phyloP scores from a whole-genome alignment of 2,329 filamentous ascomycete genomes.

The Aspergillus ochraceoroseus region DNA sequence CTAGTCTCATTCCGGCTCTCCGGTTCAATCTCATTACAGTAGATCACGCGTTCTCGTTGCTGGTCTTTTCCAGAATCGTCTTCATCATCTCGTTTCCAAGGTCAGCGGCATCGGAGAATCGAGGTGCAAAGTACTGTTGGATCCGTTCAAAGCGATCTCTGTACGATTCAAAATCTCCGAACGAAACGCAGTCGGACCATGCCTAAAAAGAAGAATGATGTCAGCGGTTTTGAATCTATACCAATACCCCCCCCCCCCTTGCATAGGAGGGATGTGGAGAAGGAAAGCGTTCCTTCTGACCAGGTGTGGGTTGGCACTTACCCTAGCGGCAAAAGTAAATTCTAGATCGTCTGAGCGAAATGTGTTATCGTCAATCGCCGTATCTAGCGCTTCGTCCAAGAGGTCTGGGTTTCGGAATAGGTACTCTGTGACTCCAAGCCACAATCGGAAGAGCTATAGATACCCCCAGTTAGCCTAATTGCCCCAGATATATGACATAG shows the following conservation, averaged over 20 bases:
- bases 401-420: conserved; percentile 78
- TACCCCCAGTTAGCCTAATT: neutral
- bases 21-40: too few relatives aligned
- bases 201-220: conserved; percentile 48
- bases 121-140: conserved; percentile 82
- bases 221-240: conserved; percentile 7
- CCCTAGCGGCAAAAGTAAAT: conserved; percentile 90
- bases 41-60: conserved; percentile 17
- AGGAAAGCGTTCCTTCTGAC: too few relatives aligned
- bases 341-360: conserved; percentile 95
- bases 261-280: neutral
- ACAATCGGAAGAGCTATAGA: conserved; percentile 75
- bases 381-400: conserved; percentile 77
- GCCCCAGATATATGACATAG: neutral
- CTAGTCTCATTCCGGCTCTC: neutral
- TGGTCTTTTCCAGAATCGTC: conserved; percentile 79
- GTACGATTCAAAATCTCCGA: conserved; percentile 91
- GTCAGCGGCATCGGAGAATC: conserved; percentile 80
- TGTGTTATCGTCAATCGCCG: conserved; percentile 80
- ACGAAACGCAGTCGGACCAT: conserved; percentile 88
- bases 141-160: conserved; percentile 85
- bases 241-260: too few relatives aligned
- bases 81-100: conserved; percentile 97
- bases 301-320: conserved; percentile 39
- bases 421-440: conserved; percentile 95